Base-by-base conservation (phyloP, 352 stramenopile species). In the Labyrinthula sp. region DNA sequence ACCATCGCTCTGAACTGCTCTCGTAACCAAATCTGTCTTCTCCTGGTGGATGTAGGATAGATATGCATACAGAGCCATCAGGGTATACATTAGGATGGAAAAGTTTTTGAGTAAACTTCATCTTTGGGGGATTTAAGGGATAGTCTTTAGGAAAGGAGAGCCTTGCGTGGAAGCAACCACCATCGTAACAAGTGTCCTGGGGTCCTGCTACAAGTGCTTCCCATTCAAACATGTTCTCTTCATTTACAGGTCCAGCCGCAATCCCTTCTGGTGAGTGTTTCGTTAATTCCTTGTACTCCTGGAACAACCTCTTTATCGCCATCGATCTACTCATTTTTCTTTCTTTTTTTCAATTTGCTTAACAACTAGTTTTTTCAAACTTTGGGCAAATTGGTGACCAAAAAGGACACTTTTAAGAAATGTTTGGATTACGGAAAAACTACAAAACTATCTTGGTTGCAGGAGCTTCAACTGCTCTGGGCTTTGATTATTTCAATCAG, bases 141-240 rank as follows among this genome's bases (percentile, higher is more conserved):
- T 58, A 98, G 60, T 95, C 82, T 5, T 67, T 47, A 20, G 89
- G 89, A 61, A 98, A 98, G 38, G 89, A 71, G 14, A 98, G 69
- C 31, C 64, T 69, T 18, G 83, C 84, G 61, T 93, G 93, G 67
- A 98, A 98, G 63, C 95, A 95, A 7, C 79, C 89, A 40, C 85
- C 87, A 58, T 96, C 76, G 37, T 60, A 57, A 8, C 26, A 64
- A 40, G 77, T 92, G 58, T 91, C 81, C 1, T 77, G 72, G 7
- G 81, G 80, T 0, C 89, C 89, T 49, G 96, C 85, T 29, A 98
- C 78, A 47, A 96, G 63, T 39, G 95, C 87, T 66, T 97, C 87
- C 89, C 89, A 98, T 48, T 93, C 81, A 62, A 95, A 95, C 37
- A 97, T 81, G 71, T 95, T 95, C 45, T 97, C 86, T 57, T 96